These are phyloP conservation scores for Thuja plicata DNA, from an alignment of 83 land plant genomes.

Conservation along the genomic window DNA sequence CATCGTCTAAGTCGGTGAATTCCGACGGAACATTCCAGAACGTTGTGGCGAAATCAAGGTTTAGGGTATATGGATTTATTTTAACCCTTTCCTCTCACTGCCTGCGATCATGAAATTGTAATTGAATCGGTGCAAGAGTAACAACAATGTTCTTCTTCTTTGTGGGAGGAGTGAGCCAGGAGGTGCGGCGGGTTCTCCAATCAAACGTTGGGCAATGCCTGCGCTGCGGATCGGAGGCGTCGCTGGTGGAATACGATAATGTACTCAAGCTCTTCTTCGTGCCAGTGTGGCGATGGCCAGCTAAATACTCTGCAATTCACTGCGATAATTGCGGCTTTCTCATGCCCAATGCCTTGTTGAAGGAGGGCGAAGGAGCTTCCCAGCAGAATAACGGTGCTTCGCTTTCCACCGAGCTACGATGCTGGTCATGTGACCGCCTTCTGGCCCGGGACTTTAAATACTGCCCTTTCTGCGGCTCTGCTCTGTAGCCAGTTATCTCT, in stretches of 20 bases:
- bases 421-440: conserved; percentile 47
- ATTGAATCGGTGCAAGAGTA: not conserved
- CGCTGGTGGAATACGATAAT: conserved; percentile 65
- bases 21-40: not conserved
- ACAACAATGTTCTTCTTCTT: conserved; percentile 76
- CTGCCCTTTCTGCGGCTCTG: conserved; percentile 79
- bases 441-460: conserved; percentile 54
- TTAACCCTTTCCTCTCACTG: not conserved
- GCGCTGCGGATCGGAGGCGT: conserved; percentile 52
- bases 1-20: not conserved
- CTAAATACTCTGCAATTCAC: conserved; percentile 45
- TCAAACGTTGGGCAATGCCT: conserved; percentile 55
- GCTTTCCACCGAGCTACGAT: conserved; percentile 15
- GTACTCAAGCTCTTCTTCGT: conserved; percentile 75
- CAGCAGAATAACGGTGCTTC: not conserved
- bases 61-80: not conserved
- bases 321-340: conserved; percentile 58
- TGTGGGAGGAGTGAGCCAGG: conserved; percentile 62
- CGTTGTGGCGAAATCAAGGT: not conserved
- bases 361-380: conserved; percentile 2
- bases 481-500: conserved; percentile 16
- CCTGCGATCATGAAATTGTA: not conserved
- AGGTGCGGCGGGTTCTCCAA: conserved; percentile 58
- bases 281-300: conserved; percentile 81
- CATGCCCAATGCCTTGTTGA: conserved; percentile 31